Base-by-base conservation (phyloP, 257 asterid species). In the Plantago elongata region DNA sequence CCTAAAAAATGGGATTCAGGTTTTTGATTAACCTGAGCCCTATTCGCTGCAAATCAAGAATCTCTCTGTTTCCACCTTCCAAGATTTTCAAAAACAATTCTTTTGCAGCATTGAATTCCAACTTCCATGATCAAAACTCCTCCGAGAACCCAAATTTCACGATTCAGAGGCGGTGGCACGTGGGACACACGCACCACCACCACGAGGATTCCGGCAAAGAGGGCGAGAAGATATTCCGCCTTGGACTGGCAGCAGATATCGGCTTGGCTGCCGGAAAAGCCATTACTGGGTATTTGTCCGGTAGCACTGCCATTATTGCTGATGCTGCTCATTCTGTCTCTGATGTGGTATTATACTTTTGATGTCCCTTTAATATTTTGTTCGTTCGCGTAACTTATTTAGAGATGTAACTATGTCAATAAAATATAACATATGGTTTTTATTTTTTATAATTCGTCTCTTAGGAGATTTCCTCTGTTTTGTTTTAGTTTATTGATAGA, bases 291-390 rank as follows among this genome's bases (percentile, higher is more conserved):
- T 92, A 89, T 68, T 66, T 89, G 48, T 78, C 94, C 60, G 99
- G 99, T 17, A 92, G 97, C 83, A 89, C 97, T 29, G 99, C 97
- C 30, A 87, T 92, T 34, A 89, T 92, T 62, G 97, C 99, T 13
- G 99, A 92, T 73, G 97, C 99, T 1, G 99, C 94, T 47, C 96
- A 89, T 79, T 89, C 99, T 43, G 22, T 92, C 66, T 89, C 97
- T 42, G 99, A 92, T 72, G 97, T 92, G 95, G 97, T 92, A 80
- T 34, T 92, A 80, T 34, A n/a, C 27, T 47, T 62, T 60, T 45
- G 29, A 11, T n/a, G n/a, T n/a, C n/a, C n/a, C n/a, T n/a, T n/a
- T n/a, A n/a, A n/a, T n/a, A n/a, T n/a, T n/a, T n/a, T n/a, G n/a
- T n/a, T n/a, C n/a, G n/a, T n/a, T n/a, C n/a, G n/a, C n/a, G n/a